Percentiles rank a stretch among this genome's conserved stretches.
phyloP scores from a whole-genome alignment of 352 stramenopile genomes.

The Globisporangium alternatum region DNA sequence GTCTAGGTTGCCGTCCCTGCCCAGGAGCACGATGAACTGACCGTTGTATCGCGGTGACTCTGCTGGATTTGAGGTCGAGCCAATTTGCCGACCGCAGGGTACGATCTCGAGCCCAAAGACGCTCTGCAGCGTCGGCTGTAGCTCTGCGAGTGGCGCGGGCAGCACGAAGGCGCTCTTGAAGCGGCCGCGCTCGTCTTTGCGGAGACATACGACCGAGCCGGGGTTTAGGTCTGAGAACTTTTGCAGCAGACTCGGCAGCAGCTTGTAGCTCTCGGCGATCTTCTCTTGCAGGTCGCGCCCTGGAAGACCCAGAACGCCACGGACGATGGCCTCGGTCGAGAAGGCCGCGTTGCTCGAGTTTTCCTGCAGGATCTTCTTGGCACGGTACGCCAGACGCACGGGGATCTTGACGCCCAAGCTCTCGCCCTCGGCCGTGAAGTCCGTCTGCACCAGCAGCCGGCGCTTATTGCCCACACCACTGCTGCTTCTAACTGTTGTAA shows the following conservation, averaged over 20 bases:
- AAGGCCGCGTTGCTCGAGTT: constrained; percentile 53
- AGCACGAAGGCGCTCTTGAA: constrained; percentile 76
- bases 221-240: constrained; percentile 75
- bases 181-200: constrained; percentile 56
- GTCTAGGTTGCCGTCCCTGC: constrained; percentile 64
- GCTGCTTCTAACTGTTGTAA: not conserved
- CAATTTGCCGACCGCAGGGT: constrained; percentile 47
- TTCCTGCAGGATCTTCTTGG: constrained; percentile 21
- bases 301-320: constrained; percentile 62
- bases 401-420: constrained; percentile 23
- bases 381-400: constrained; percentile 20
- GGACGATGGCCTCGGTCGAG: constrained; percentile 70
- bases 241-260: constrained; percentile 69
- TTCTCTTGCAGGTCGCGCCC: constrained; percentile 72
- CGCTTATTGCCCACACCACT: not conserved
- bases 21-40: constrained; percentile 55
- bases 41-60: constrained; percentile 40
- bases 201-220: constrained; percentile 53
- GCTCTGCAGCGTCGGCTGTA: constrained; percentile 56
- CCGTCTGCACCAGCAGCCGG: not conserved
- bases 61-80: not conserved
- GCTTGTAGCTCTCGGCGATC: constrained; percentile 80
- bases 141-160: constrained; percentile 46
- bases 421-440: constrained; percentile 17
- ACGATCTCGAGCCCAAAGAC: constrained; percentile 72